Percentiles rank a stretch among this genome's conserved stretches.
These are phyloP conservation scores for Pseudocercospora macadamiae DNA, from an alignment of 2,329 filamentous ascomycete species.

Conservation along the genomic window DNA sequence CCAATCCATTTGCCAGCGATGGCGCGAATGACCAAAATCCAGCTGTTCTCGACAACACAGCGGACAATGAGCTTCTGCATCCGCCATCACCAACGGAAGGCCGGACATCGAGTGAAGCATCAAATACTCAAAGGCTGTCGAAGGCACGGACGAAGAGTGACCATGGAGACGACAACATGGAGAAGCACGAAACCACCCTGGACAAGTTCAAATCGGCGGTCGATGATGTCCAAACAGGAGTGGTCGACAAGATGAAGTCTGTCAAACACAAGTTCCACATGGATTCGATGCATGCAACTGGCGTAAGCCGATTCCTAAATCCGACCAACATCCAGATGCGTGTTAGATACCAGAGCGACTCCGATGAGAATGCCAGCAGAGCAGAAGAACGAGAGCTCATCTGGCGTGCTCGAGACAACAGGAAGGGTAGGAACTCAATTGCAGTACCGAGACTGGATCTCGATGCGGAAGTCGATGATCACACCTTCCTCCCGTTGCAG, in stretches of 20 bases:
- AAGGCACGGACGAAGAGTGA: not conserved
- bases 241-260: conserved; percentile 20
- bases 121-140: not conserved
- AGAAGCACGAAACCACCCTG: conserved; percentile 6
- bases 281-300: conserved; percentile 20
- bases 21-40: not conserved
- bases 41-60: not conserved
- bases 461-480: conserved; percentile 6
- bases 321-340: conserved; percentile 26
- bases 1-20: conserved; percentile 16
- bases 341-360: conserved; percentile 16
- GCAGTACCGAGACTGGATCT: conserved; percentile 20
- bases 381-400: conserved; percentile 22
- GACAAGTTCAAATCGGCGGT: conserved; percentile 21
- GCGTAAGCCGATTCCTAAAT: conserved; percentile 20
- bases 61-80: not conserved
- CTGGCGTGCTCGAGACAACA: conserved; percentile 32
- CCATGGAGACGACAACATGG: not conserved
- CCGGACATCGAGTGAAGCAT: not conserved
- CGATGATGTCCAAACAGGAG: conserved; percentile 18
- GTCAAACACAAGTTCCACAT: conserved; percentile 17
- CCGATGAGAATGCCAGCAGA: conserved; percentile 11
- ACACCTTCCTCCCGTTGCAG: conserved; percentile 16
- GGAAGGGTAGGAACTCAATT: conserved; percentile 31
- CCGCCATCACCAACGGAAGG: conserved; percentile 3